These are phyloP conservation scores for Phialophora macrospora DNA, from an alignment of 2,329 filamentous ascomycete genomes.

Conservation along the genomic window DNA sequence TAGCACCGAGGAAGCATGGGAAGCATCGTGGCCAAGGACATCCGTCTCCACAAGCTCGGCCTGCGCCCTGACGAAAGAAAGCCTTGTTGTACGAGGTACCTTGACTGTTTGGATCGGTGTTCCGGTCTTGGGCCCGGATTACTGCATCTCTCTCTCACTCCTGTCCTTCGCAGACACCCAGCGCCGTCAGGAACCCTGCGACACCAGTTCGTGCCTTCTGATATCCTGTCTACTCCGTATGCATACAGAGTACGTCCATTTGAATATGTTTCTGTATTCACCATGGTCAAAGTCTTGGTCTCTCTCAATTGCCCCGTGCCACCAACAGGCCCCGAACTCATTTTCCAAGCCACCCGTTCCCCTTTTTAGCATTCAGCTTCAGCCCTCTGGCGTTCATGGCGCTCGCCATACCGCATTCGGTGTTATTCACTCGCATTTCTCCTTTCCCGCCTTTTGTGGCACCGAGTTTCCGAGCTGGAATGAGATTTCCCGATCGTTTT, in stretches of 20 bases:
- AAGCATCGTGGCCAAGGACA: background rate
- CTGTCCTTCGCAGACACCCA: background rate
- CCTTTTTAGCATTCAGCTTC: constrained; percentile 22
- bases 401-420: constrained; percentile 21
- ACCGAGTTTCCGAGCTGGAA: constrained; percentile 17
- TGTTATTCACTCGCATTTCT: constrained; percentile 12
- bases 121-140: background rate
- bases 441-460: constrained; percentile 18
- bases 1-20: background rate
- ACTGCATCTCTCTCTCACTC: background rate
- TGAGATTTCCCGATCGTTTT: constrained; percentile 23
- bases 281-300: constrained; percentile 3
- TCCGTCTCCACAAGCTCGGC: background rate
- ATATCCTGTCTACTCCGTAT: background rate
- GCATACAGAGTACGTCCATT: background rate
- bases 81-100: background rate
- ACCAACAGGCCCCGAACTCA: constrained; percentile 15
- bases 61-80: background rate
- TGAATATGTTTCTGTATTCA: background rate
- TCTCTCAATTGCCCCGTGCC: constrained; percentile 8
- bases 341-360: constrained; percentile 32
- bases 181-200: background rate
- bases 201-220: background rate
- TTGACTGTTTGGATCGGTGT: background rate
- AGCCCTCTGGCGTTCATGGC: constrained; percentile 15